Base-by-base conservation (phyloP, 768 basidiomycete species). In the Mycena kentingensis region DNA sequence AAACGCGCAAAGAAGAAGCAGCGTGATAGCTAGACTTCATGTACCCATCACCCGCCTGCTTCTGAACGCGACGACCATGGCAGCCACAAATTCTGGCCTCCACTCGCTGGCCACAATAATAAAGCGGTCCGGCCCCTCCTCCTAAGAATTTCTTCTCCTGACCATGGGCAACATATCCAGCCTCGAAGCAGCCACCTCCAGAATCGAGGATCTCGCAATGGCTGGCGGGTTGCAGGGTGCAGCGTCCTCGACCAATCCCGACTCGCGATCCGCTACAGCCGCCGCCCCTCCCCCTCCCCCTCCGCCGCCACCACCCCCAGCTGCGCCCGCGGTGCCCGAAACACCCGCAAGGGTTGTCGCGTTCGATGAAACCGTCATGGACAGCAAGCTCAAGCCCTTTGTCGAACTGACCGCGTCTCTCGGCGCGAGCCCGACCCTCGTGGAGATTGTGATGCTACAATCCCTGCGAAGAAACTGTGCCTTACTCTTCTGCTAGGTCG, bases 171-270 rank as follows among this genome's bases (percentile, higher is more conserved):
- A 45, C 52, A 49, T 45, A 29, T 46, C 26, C 64, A 94, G 94
- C 58, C 81, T 93, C 45, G 90, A 95, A 77, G 97, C 97, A 22
- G 91, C 93, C 8, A 94, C 93, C 5, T 91, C 90, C 37, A 84
- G 97, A 28, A 82, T 99, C 29, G 97, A 99, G 70, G 97, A 99
- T 65, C 76, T 93, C 54, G 87, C 88, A 31, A 75, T 79, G 34
- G 74, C 80, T n/a, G n/a, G n/a, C n/a, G n/a, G n/a, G n/a, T n/a
- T n/a, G 15, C 66, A 73, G 22, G 69, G 65, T 34, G 48, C 52
- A 21, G 37, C 62, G 27, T 19, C 43, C 48, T 34, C 56, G 46
- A 35, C 39, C 55, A 44, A 44, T 26, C n/a, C 34, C n/a, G 60
- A 43, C 27, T 43, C 51, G 7, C 43, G 45, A 25, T 56, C 67